phyloP scores from a whole-genome alignment of 140 eudicot genomes.

The Erigeron philadelphicus region DNA sequence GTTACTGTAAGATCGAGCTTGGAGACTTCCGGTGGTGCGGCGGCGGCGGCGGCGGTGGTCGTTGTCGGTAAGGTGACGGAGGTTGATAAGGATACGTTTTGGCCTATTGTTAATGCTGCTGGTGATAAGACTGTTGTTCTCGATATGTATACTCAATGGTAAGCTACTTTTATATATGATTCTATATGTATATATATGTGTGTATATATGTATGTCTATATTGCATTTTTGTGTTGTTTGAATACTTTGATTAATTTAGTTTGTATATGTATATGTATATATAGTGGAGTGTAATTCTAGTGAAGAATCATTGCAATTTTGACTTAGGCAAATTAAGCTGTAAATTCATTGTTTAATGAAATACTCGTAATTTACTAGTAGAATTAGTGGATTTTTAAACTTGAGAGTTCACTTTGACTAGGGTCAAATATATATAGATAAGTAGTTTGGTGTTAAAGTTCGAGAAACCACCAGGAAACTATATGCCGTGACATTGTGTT shows the following conservation, averaged over 20 bases:
- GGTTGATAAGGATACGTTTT: constrained; percentile 70
- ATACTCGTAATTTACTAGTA: background rate
- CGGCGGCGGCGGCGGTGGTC: constrained; percentile 16
- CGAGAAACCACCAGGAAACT: too few species aligned
- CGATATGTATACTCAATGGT: constrained; percentile 96
- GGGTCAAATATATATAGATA: too few species aligned
- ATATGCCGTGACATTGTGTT: too few species aligned
- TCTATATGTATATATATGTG: background rate
- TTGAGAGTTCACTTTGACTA: too few species aligned
- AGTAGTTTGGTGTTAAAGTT: too few species aligned
- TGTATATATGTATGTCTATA: background rate
- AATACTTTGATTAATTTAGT: background rate
- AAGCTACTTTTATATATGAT: background rate
- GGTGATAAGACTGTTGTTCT: constrained; percentile 74
- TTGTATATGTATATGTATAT: background rate
- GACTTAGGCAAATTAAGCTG: background rate
- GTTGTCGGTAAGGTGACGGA: constrained; percentile 72
- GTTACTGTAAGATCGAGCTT: constrained; percentile 39
- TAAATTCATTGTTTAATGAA: background rate
- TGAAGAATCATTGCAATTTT: background rate
- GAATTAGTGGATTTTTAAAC: background rate
- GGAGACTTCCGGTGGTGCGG: constrained; percentile 34
- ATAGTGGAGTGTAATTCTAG: background rate
- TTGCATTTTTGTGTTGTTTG: too few species aligned
- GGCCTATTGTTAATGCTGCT: constrained; percentile 88